Base-by-base conservation (phyloP, 1,139 yeast species). In the Lodderomyces beijingensis region DNA sequence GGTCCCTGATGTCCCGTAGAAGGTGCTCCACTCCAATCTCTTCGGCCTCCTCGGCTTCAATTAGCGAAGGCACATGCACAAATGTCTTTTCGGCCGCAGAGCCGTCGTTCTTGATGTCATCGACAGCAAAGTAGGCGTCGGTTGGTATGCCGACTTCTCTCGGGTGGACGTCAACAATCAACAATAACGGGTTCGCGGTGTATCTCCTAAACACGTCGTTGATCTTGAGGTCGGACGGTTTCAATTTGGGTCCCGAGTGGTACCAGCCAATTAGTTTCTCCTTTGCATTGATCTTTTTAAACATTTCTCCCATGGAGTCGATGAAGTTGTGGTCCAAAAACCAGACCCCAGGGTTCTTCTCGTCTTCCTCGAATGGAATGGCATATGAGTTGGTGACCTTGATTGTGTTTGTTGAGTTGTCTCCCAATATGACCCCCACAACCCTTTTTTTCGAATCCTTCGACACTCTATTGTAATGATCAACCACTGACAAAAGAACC, bases 1-100 rank as follows among this genome's bases (percentile, higher is more conserved):
- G 96, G 55, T 91, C 97, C 49, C 96, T 78, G 25, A 88, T 87
- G 51, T 93, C 98, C 51, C 97, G 79, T 43, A 93, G 65, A 41
- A 93, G 64, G 54, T 93, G 99, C 56, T 93, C 99, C 7, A 93
- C 99, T 42, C 98, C 98, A 47, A 93, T 93, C 60, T 93, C 99
- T 61, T 93, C 98, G 3, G 98, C 98, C 57, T 93, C 98, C 56
- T 93, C 98, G 3, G 99, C 99, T 54, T 87, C 94, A 43, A 93
- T 88, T 20, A 78, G 70, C 10, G 96, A 85, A 10, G 97, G 95
- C 25, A 89, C 81, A 59, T 93, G 98, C 25, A 87, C 78, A 64
- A 91, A 91, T 1, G 97, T 89, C 60, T 81, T 81, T 53, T 88
- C 95, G 3, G 95, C 86, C 3, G 91, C 79, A 2, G 95, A 77